Percentiles rank a stretch among this genome's conserved stretches.
Evolutionary conservation across 768 basidiomycete genomes (phyloP).

Genomic region (Amanita brunnescens): DNA sequence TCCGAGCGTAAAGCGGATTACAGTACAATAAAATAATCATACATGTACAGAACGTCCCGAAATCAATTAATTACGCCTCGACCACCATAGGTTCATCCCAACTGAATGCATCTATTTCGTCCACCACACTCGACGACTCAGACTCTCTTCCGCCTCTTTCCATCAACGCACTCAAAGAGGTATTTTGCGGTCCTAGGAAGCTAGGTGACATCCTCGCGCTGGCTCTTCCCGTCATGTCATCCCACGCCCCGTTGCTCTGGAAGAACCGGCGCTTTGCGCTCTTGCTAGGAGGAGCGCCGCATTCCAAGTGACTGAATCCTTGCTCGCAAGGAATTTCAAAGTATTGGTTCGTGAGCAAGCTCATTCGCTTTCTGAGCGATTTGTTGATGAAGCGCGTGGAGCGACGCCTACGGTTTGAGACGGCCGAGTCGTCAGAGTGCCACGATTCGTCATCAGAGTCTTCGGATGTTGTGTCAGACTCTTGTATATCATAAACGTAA

Average conservation of each 20-base stretch:
- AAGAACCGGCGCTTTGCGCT: slow-evolving; percentile 49
- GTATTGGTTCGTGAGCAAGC: slow-evolving; percentile 53
- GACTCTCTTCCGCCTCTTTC: slow-evolving; percentile 16
- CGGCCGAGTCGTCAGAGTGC: slow-evolving; percentile 43
- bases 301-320: slow-evolving; percentile 32
- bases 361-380: slow-evolving; percentile 48
- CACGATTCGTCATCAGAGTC: slow-evolving; percentile 39
- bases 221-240: slow-evolving; percentile 19
- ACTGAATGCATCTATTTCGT: slow-evolving; percentile 18
- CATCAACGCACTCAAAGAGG: slow-evolving; percentile 13
- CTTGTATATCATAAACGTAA: slow-evolving; percentile 55
- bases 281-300: slow-evolving; percentile 20
- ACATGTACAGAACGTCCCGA: not conserved
- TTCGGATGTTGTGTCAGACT: slow-evolving; percentile 35
- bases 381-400: slow-evolving; percentile 15
- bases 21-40: not conserved
- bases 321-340: slow-evolving; percentile 43
- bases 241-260: slow-evolving; percentile 34
- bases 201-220: slow-evolving; percentile 8
- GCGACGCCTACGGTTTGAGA: slow-evolving; percentile 15
- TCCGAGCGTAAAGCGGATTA: not conserved
- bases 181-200: slow-evolving; percentile 4
- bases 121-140: slow-evolving; percentile 5
- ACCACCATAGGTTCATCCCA: slow-evolving; percentile 20
- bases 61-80: slow-evolving; percentile 12